Evolutionary conservation across 352 stramenopile genomes (phyloP).

Genomic region (Pythium phragmitis): DNA sequence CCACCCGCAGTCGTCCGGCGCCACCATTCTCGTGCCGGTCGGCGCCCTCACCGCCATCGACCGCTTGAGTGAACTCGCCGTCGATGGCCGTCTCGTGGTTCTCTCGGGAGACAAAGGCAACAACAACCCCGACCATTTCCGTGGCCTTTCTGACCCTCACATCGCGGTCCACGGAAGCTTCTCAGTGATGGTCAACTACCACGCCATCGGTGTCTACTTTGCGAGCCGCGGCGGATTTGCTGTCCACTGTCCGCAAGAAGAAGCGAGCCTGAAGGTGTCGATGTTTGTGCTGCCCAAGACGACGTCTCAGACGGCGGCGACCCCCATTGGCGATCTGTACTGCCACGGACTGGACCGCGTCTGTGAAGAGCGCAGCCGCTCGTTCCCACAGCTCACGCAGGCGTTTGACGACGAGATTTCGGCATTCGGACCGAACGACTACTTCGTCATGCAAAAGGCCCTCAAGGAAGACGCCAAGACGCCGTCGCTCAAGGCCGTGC

Average conservation of each 20-base stretch:
- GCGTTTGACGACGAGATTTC: constrained; percentile 89
- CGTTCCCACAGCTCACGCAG: constrained; percentile 65
- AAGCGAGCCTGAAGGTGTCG: constrained; percentile 92
- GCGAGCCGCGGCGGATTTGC: constrained; percentile 90
- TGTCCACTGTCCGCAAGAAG: constrained; percentile 91
- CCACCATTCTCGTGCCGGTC: constrained; percentile 90
- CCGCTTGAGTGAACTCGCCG: constrained; percentile 22
- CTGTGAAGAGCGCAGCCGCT: constrained; percentile 51
- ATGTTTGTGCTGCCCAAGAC: constrained; percentile 71
- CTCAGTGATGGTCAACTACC: constrained; percentile 96
- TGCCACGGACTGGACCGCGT: constrained; percentile 57
- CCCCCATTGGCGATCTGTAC: constrained; percentile 40
- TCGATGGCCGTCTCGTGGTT: constrained; percentile 61
- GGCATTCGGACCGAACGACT: constrained; percentile 93
- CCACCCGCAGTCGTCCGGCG: constrained; percentile 48
- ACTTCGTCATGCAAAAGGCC: constrained; percentile 93
- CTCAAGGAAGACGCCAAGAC: constrained; percentile 81
- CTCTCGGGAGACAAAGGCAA: constrained; percentile 94
- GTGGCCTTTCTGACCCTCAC: constrained; percentile 90
- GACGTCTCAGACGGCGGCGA: constrained; percentile 3
- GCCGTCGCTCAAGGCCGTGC: constrained; percentile 83
- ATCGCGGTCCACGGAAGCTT: constrained; percentile 96
- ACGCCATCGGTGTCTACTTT: constrained; percentile 91
- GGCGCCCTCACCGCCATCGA: constrained; percentile 64
- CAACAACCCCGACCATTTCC: constrained; percentile 92